Percentiles rank a stretch among this genome's conserved stretches.
These are phyloP conservation scores for Fusarium ambrosium DNA, from an alignment of 2,329 filamentous ascomycete genomes.

Conservation along the genomic window DNA sequence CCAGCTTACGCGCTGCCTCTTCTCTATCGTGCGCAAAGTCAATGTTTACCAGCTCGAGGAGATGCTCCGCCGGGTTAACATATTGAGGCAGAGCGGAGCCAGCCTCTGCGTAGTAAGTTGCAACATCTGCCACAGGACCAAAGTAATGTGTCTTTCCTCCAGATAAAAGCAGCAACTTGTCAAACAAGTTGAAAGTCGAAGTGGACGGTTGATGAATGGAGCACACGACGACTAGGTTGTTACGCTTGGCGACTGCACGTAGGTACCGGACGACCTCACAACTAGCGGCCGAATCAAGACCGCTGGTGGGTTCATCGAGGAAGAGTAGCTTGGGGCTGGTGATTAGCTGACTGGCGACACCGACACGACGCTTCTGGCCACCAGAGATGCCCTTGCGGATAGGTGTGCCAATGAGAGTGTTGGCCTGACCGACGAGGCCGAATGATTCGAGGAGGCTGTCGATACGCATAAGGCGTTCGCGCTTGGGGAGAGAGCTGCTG, in stretches of 20 bases:
- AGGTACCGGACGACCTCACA: constrained; percentile 83
- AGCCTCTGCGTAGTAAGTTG: constrained; percentile 73
- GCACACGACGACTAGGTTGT: constrained; percentile 82
- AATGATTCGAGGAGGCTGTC: constrained; percentile 78
- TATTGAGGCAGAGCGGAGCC: constrained; percentile 75
- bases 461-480: constrained; percentile 73
- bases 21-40: constrained; percentile 73
- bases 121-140: constrained; percentile 70
- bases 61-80: constrained; percentile 84
- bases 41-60: constrained; percentile 83
- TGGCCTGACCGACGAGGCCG: constrained; percentile 76
- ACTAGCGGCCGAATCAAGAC: constrained; percentile 82
- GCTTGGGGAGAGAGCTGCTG: constrained; percentile 56
- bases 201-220: constrained; percentile 91
- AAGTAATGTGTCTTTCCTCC: constrained; percentile 80
- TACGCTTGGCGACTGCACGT: constrained; percentile 72
- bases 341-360: constrained; percentile 84
- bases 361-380: constrained; percentile 85
- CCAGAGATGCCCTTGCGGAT: constrained; percentile 87
- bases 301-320: constrained; percentile 86
- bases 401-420: constrained; percentile 83
- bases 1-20: constrained; percentile 55
- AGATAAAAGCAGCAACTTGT: constrained; percentile 82
- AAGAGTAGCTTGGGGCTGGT: constrained; percentile 86
- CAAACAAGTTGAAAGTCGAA: constrained; percentile 83